Percentiles rank a stretch among this genome's conserved stretches.
phyloP scores from a whole-genome alignment of 2,329 filamentous ascomycete species.

The Neofusicoccum parvum region DNA sequence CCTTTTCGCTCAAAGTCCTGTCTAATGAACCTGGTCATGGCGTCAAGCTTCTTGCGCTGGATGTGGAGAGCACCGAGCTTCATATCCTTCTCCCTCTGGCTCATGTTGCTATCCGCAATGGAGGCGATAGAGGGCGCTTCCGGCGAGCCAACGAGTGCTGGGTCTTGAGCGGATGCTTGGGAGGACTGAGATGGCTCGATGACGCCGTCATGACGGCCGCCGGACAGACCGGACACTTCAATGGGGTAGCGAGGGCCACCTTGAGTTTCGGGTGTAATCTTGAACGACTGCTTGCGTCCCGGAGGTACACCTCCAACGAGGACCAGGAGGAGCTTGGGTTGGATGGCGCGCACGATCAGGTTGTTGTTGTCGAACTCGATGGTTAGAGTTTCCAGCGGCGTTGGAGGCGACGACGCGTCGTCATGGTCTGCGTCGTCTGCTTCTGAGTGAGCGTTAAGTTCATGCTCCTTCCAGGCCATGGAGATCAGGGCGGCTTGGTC shows the following conservation, averaged over 20 bases:
- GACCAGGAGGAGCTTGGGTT: conserved; percentile 50
- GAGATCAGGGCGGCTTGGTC: conserved; percentile 53
- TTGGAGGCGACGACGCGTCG: conserved; percentile 17
- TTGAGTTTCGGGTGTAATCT: conserved; percentile 46
- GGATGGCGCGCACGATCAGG: conserved; percentile 49
- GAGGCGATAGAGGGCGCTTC: conserved; percentile 27
- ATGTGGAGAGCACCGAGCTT: conserved; percentile 47
- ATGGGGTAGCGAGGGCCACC: conserved; percentile 44
- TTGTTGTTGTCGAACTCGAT: conserved; percentile 51
- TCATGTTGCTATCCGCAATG: conserved; percentile 39
- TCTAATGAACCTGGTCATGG: conserved; percentile 46
- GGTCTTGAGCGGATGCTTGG: conserved; percentile 25
- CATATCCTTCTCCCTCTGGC: conserved; percentile 39
- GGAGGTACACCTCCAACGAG: conserved; percentile 52
- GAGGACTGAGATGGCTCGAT: conserved; percentile 24
- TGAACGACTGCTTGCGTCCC: conserved; percentile 40
- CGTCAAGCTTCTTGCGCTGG: conserved; percentile 52
- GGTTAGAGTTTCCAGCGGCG: conserved; percentile 46
- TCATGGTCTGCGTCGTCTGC: conserved; percentile 8
- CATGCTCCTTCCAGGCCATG: conserved; percentile 53
- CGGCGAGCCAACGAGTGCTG: conserved; percentile 10
- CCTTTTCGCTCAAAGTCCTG: conserved; percentile 48
- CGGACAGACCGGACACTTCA: conserved; percentile 22
- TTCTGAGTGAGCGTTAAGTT: conserved; percentile 17
- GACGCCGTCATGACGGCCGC: conserved; percentile 11